Conservation (phyloP, 495 filamentous ascomycete genomes). For the Parathielavia hyrcaniae region DNA sequence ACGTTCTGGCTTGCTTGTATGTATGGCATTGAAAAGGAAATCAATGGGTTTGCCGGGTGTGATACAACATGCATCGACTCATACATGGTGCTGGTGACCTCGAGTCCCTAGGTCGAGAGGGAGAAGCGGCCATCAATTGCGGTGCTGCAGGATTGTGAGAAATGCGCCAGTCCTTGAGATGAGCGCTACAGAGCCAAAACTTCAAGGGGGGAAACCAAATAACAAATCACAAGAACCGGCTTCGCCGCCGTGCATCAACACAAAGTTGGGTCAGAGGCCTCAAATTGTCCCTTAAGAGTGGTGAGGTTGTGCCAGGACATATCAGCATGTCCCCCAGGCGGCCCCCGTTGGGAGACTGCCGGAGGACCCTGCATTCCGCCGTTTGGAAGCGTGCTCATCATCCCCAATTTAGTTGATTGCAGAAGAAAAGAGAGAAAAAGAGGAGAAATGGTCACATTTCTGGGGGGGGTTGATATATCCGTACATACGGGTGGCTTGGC, state of each 20-base stretch:
- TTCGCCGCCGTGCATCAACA: slow-evolving; percentile 33
- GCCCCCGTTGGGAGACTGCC: slow-evolving; percentile 16
- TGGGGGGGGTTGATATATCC: slow-evolving; percentile 5
- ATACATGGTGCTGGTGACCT: background rate
- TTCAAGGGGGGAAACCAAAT: background rate
- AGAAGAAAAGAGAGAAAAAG: slow-evolving; percentile 29
- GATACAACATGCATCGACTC: background rate
- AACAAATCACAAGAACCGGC: slow-evolving; percentile 15
- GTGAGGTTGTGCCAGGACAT: slow-evolving; percentile 53
- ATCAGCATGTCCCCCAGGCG: slow-evolving; percentile 43
- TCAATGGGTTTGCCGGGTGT: slow-evolving; percentile 44
- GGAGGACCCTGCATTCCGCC: slow-evolving; percentile 35
- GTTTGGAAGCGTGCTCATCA: slow-evolving; percentile 49
- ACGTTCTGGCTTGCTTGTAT: slow-evolving; percentile 41
- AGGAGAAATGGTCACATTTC: slow-evolving; percentile 18
- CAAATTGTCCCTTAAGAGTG: slow-evolving; percentile 53
- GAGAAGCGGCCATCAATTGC: background rate
- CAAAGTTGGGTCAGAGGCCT: slow-evolving; percentile 50
- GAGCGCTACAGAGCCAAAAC: background rate
- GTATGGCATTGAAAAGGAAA: slow-evolving; percentile 53
- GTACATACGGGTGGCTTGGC: too few relatives aligned
- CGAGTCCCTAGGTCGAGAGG: too few relatives aligned
- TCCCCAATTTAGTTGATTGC: slow-evolving; percentile 54
- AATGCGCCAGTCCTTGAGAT: background rate
- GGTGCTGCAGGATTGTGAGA: background rate